Evolutionary conservation across 2,329 filamentous ascomycete species (phyloP).

Genomic region (Fulvia fulva): DNA sequence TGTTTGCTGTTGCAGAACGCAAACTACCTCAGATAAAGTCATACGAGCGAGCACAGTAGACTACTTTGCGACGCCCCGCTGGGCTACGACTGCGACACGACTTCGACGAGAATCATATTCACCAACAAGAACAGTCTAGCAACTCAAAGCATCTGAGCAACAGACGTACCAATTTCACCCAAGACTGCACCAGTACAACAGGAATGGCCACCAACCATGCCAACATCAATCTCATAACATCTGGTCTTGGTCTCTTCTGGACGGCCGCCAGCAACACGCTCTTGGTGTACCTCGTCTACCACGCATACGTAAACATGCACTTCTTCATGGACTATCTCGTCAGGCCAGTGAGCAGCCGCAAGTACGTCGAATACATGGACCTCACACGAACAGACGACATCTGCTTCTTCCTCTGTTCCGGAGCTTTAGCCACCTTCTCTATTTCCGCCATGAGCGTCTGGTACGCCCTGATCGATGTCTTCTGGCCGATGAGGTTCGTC

Average conservation of each 20-base stretch:
- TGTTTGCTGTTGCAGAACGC: neutral
- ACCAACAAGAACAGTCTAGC: neutral
- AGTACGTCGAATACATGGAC: neutral
- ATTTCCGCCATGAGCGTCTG: neutral
- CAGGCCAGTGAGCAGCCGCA: neutral
- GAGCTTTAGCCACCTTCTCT: neutral
- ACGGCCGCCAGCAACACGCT: neutral
- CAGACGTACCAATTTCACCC: neutral
- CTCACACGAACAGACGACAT: conserved; percentile 1
- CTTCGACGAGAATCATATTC: neutral
- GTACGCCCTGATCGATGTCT: neutral
- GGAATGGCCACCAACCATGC: neutral
- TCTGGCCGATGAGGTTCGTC: conserved; percentile 1
- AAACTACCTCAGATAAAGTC: neutral
- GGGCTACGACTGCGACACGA: neutral
- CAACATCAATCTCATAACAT: neutral
- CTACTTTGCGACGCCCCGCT: neutral
- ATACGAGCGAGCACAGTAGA: neutral
- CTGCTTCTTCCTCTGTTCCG: neutral
- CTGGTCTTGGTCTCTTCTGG: neutral
- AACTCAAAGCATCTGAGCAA: neutral
- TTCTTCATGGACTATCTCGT: conserved; percentile 1
- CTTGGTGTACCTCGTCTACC: neutral
- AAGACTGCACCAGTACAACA: neutral
- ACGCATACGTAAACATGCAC: neutral